phyloP scores from a whole-genome alignment of 176 grass and related monocot genomes.

The Dactylis glomerata region DNA sequence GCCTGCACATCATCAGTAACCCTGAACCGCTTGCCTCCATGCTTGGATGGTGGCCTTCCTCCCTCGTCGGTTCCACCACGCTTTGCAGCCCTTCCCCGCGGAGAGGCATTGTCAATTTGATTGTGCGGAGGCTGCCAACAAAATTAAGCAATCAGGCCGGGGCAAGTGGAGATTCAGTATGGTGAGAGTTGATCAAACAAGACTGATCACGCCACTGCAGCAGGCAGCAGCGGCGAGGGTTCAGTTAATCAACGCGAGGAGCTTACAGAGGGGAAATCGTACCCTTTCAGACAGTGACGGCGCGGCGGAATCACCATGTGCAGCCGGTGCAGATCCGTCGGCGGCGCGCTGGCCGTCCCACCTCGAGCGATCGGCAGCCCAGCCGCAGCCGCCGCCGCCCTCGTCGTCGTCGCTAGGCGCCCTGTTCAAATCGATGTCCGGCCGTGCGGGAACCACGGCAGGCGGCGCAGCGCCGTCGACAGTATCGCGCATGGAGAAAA shows the following conservation, averaged over 20 bases:
- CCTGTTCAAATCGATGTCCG: not conserved
- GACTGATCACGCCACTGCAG: no score
- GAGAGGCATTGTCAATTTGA: not conserved
- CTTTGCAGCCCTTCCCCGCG: conserved; percentile 11
- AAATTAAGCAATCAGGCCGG: not conserved
- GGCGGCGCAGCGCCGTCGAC: not conserved
- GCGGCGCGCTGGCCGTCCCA: conserved; percentile 38
- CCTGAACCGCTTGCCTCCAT: not conserved
- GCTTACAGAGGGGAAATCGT: not conserved
- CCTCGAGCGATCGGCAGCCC: not conserved
- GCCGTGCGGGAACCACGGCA: not conserved
- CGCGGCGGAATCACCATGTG: not conserved
- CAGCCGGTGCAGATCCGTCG: not conserved
- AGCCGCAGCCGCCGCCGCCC: conserved; percentile 12
- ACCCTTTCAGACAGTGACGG: not conserved
- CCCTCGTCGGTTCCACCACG: not conserved
- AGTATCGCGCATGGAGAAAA: not conserved
- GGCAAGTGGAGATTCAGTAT: not conserved
- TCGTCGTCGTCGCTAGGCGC: not conserved
- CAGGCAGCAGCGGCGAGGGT: no score
- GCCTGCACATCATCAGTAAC: not conserved
- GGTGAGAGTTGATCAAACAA: not conserved
- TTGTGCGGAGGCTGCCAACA: not conserved
- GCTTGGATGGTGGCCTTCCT: not conserved
- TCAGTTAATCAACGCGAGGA: no score